Evolutionary conservation across 2,329 filamentous ascomycete genomes (phyloP).

Genomic region (Exserohilum turcica): DNA sequence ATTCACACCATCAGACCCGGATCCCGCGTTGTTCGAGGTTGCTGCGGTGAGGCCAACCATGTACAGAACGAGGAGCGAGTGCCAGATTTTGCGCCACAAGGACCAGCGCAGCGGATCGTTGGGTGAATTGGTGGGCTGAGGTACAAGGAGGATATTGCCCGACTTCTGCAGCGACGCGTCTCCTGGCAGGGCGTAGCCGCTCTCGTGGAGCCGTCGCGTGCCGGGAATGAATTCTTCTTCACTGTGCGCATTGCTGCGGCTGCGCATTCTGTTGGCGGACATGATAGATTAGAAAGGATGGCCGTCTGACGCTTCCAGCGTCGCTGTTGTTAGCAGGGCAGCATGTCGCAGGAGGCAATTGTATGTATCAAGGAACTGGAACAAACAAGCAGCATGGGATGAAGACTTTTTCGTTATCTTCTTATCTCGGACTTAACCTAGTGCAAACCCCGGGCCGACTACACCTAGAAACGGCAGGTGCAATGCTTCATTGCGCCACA

Average conservation of each 20-base stretch:
- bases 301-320: not conserved
- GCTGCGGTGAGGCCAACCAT: constrained; percentile 1
- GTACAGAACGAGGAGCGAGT: not conserved
- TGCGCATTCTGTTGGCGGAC: not conserved
- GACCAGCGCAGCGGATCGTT: constrained; percentile 2
- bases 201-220: not conserved
- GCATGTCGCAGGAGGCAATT: not conserved
- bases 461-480: not conserved
- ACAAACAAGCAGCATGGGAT: not conserved
- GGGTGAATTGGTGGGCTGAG: not conserved
- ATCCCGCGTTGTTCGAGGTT: not conserved
- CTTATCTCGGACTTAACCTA: not conserved
- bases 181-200: not conserved
- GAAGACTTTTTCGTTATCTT: constrained; percentile 1
- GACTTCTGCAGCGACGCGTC: not conserved
- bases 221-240: not conserved
- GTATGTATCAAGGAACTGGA: not conserved
- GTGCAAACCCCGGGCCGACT: not conserved
- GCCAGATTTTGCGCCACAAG: not conserved
- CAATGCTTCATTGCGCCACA: not conserved
- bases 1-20: not conserved
- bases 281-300: not conserved
- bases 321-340: not conserved
- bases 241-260: not conserved
- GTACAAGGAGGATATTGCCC: not conserved